phyloP scores from a whole-genome alignment of 306 rosid species.

The Phaseolus lunatus region DNA sequence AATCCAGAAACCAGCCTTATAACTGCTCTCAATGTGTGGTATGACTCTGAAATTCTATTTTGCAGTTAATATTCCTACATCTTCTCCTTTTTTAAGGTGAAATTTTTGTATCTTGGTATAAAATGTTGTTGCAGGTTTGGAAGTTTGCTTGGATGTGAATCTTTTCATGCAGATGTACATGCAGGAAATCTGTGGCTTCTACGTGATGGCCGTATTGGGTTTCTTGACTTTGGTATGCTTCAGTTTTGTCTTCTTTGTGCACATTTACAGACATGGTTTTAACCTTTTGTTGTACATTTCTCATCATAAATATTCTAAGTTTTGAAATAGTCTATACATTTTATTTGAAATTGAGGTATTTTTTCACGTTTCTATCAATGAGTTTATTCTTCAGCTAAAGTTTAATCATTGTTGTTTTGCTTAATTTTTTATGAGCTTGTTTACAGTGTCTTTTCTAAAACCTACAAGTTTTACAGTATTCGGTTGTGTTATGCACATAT shows the following conservation, averaged over 20 bases:
- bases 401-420: constrained; percentile 6
- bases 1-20: constrained; percentile 90
- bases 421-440: background rate
- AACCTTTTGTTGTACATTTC: constrained; percentile 18
- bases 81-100: constrained; percentile 41
- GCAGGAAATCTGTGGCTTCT: constrained; percentile 96
- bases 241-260: constrained; percentile 36
- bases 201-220: constrained; percentile 96
- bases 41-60: constrained; percentile 39
- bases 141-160: constrained; percentile 96
- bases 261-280: constrained; percentile 37
- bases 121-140: constrained; percentile 81
- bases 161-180: constrained; percentile 97
- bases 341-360: constrained; percentile 21
- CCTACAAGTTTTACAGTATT: background rate
- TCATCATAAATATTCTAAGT: constrained; percentile 23
- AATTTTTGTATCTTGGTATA: constrained; percentile 33
- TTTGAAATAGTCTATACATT: constrained; percentile 15
- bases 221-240: constrained; percentile 92
- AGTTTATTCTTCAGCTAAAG: background rate
- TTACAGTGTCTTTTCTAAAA: background rate
- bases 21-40: constrained; percentile 97
- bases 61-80: background rate
- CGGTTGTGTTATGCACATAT: background rate
- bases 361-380: background rate